Evolutionary conservation across 106 monocot species (phyloP).

Genomic region (Dendrobium catenatum): DNA sequence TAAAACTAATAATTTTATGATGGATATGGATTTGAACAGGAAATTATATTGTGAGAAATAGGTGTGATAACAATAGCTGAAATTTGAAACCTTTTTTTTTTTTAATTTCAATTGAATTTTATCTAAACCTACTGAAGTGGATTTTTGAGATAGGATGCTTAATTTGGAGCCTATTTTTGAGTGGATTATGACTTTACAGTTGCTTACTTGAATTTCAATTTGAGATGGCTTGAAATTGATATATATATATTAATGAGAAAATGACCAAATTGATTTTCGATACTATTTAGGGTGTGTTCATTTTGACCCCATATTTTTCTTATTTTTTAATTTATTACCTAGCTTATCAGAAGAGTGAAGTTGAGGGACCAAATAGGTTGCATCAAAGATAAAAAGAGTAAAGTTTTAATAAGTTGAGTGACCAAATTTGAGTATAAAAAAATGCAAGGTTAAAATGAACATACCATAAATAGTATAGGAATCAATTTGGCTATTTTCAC

Average conservation of each 20-base stretch:
- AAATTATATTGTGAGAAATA: neutral
- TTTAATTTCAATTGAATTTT: neutral
- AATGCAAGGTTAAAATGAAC: neutral
- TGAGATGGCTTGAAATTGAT: neutral
- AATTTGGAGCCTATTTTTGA: neutral
- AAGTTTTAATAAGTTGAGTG: neutral
- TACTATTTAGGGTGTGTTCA: neutral
- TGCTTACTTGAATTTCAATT: neutral
- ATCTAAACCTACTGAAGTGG: neutral
- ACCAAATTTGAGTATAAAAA: neutral
- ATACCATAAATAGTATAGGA: neutral
- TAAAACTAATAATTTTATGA: neutral
- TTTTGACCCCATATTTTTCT: neutral
- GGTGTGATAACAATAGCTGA: neutral
- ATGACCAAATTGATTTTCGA: neutral
- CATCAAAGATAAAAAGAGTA: neutral
- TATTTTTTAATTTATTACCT: neutral
- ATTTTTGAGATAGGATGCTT: neutral
- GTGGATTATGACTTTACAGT: neutral
- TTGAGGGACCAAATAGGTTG: neutral
- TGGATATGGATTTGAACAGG: neutral
- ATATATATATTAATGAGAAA: neutral
- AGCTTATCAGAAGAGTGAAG: neutral
- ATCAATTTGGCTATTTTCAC: neutral
- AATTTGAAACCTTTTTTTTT: neutral